Evolutionary conservation across 208 protist species (phyloP), one percentile per base, ranked within the genome.

Genomic region (Acanthamoeba healyi): DNA sequence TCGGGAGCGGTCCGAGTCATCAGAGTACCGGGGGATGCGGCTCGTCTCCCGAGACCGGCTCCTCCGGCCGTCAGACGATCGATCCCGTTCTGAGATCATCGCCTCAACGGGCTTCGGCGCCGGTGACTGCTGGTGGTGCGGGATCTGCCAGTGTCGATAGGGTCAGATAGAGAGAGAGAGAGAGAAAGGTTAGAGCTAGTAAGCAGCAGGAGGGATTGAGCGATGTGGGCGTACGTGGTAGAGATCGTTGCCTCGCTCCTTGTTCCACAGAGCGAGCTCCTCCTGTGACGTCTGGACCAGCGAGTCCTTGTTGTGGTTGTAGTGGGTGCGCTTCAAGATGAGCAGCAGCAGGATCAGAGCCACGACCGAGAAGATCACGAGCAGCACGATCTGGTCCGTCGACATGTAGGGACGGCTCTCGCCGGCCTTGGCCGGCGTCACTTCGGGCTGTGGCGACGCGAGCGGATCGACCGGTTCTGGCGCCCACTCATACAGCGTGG

Each of bases 371-470:
- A 92, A 92, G 58, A 92, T 49, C 15, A 92, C 86, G 3, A 92
- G 58, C n/a, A 92, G 86, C 12, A 92, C 86, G 10, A 74, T 79
- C 44, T 92, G 58, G 32, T 92, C 86, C 72, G 40, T 77, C 44
- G 44, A 36, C 38, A 92, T 42, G 65, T 77, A 92, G 1, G 77
- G 77, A 34, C 38, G 17, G 17, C 38, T 32, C 29, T 26, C 36
- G 38, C 24, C 26, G 86, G 19, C 26, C 19, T 67, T n/a, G 0
- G 32, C 22, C 22, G 19, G 19, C n/a, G 24, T 17, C 12, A 61
- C 38, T 6, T 9, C 54, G 19, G 54, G 54, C 44, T 4, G 17
- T 19, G 29, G 61, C 86, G 65, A 65, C 3, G 72, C 34, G 14
- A n/a, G 29, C 15, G 24, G 38, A 14, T 24, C 19, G 70, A 36